Evolutionary conservation across 1,284 basidiomycete genomes (phyloP), one percentile per base, ranked within the genome.

Genomic region (Ceratobasidium sp.): DNA sequence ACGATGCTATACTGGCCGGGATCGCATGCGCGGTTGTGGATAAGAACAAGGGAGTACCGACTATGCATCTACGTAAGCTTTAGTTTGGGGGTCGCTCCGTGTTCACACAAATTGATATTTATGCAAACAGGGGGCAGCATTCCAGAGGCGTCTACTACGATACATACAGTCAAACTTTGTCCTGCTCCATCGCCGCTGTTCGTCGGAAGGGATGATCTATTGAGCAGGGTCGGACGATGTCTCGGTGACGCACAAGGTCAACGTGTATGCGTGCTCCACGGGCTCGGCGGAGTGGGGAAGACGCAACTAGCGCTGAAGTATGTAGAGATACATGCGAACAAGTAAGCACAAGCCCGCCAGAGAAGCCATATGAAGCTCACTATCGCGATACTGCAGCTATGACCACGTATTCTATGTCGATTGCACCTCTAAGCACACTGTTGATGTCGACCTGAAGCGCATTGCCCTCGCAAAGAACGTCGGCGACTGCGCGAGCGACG

Each of bases 221-320:
- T 33, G 4, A 33, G 4, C 4, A 1, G 33, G 4, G 4, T 33
- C 33, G 33, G 4, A 33, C 33, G 33, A 4, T 33, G 33, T 33
- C 33, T 33, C 33, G 4, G 33, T 33, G 33, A 33, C 4, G 33
- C 33, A 4, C 33, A 33, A 26, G 13, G 44, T 3, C 63, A 40
- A 20, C 63, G 44, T 66, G 26, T 66, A 42, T 66, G 15, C 26
- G 63, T 66, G 12, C 23, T 66, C 10, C 39, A 66, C n/a, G 63
- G 63, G 28, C 58, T 60, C 2, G 58, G 58, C 6, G 58, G 58
- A 12, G 58, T 60, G 4, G 58, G 58, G 5, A 44, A 66, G 23
- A 66, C 63, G 23, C 63, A 66, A n/a, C 20, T 49, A n/a, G 63
- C 63, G 44, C 39, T 66, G 15, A 66, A 66, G 63, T 33, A 33